Percentiles rank a stretch among this genome's conserved stretches.
Evolutionary conservation across 2,329 filamentous ascomycete genomes (phyloP).

Genomic region (Simplicillium aogashimaense): DNA sequence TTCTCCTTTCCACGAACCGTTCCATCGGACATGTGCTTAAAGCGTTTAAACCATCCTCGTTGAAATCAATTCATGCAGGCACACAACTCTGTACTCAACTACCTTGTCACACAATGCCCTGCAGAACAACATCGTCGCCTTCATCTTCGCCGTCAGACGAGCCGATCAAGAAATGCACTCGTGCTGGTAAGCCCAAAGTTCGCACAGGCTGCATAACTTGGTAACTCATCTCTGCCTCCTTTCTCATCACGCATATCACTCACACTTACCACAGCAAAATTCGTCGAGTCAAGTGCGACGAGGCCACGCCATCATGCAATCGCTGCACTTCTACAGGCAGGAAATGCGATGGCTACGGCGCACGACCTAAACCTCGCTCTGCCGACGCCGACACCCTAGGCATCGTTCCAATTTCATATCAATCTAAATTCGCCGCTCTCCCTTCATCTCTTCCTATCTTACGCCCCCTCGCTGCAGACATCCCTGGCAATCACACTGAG

Average conservation of each 20-base stretch:
- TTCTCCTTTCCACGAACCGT: neutral
- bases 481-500: constrained; percentile 22
- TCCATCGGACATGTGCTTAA: too few relatives aligned
- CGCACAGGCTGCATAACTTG: constrained; percentile 29
- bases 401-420: constrained; percentile 2
- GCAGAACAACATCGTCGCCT: too few relatives aligned
- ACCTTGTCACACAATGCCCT: too few relatives aligned
- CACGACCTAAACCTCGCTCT: neutral
- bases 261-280: too few relatives aligned
- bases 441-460: constrained; percentile 4
- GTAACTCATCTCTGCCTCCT: constrained; percentile 11
- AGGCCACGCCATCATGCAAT: constrained; percentile 21
- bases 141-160: neutral
- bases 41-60: too few relatives aligned
- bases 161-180: constrained; percentile 13
- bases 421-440: constrained; percentile 2
- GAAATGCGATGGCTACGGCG: constrained; percentile 25
- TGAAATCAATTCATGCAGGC: too few relatives aligned
- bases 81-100: too few relatives aligned
- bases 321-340: constrained; percentile 22
- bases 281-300: constrained; percentile 24
- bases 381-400: constrained; percentile 2
- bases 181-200: constrained; percentile 27
- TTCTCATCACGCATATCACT: constrained; percentile 10
- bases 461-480: constrained; percentile 22